Evolutionary conservation across 257 asterid genomes (phyloP), one percentile per base, ranked within the genome.

Genomic region (Petrea volubilis): DNA sequence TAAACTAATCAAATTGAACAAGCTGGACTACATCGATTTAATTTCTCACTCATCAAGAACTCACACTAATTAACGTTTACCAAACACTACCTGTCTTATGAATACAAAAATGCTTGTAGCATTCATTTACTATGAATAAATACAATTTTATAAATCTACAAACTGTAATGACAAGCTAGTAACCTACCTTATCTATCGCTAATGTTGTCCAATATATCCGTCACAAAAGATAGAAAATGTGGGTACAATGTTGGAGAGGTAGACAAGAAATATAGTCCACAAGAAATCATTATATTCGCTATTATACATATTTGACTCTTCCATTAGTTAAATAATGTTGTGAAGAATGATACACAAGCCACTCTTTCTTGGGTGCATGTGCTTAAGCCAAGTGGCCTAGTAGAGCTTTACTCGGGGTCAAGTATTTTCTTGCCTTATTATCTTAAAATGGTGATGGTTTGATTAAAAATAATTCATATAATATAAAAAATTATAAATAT

Each of bases 241-340:
- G 61, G 67, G 60, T 63, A 29, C 28, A n/a, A 21, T 64, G 66
- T 60, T 52, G 68, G 66, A 67, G 34, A 53, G 58, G 55, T 78
- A 33, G 82, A 38, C 72, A 68, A 61, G 78, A 78, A 67, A 67
- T 38, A 34, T 60, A 2, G 43, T 43, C 63, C 44, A 60, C 78
- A 78, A 64, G 78, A 60, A 78, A 78, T 60, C 56, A 8, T 24
- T 17, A 14, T 38, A 17, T 28, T 25, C 25, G 2, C 12, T 46
- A 68, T 31, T 47, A 5, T 28, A 28, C n/a, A 55, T n/a, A n/a
- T n/a, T 56, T 20, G 50, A 12, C 49, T 24, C 38, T 36, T 74
- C 27, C 6, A 36, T 61, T 61, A 20, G 51, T 21, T 61, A 21
- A 61, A 38, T 51, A 36, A 21, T 36, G 21, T 21, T 18, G 7